Evolutionary conservation across 768 basidiomycete species (phyloP), one percentile per base, ranked within the genome.

Genomic region (Phylloporus arenicola): DNA sequence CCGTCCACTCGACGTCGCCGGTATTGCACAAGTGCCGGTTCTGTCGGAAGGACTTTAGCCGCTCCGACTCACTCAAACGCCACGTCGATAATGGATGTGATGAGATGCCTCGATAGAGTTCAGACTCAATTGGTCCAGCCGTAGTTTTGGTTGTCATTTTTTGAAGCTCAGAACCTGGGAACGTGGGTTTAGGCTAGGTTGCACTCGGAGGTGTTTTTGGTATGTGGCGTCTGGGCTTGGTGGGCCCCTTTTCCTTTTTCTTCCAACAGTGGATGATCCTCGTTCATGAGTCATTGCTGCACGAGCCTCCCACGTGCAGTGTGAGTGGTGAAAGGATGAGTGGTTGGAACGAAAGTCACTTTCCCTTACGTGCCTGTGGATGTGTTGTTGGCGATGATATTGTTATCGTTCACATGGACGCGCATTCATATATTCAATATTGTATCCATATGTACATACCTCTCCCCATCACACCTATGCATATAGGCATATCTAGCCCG

Each of bases 81-180:
- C 88, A 91, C 68, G 58, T 85, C 47, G 87, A 90, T 72, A 87
- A 88, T 57, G 87, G 87, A 45, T 87, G 86, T 70, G 82, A 84
- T 64, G 81, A 82, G 63, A 77, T 76, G 73, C 74, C 76, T 49
- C 68, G 64, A 64, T 68, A 67, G 57, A 57, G 52, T 55, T 47
- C 33, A 45, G 25, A 40, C 19, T 38, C 40, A 27, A 25, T 24
- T 25, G 11, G n/a, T 11, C 14, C 40, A 6, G 12, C 40, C 34
- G 14, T 43, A 17, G 10, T 12, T 25, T 34, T 43, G 22, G 41
- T 14, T 35, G 29, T 48, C 12, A 6, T 47, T 42, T 37, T 49
- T 48, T 44, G 29, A 45, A 29, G 43, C 43, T 53, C 45, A 51
- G 57, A 53, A 43, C 54, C 54, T 51, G 35, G 43, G 47, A 61